phyloP scores from a whole-genome alignment of 805 yeast genomes.

The Kodamaea leandrae region DNA sequence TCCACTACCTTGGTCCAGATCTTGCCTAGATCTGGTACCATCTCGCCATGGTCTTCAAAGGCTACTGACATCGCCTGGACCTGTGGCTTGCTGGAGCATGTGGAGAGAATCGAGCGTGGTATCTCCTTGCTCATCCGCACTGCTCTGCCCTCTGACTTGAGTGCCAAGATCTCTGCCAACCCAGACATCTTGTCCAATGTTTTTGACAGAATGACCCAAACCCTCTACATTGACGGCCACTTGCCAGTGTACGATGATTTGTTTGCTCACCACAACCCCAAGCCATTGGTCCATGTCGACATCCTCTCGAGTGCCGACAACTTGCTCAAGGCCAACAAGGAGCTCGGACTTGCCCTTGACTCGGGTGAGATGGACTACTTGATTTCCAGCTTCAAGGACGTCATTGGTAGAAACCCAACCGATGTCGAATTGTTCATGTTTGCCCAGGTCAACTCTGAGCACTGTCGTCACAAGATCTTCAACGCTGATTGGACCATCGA shows the following conservation, averaged over 20 bases:
- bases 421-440: slow-evolving; percentile 98
- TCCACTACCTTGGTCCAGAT: slow-evolving; percentile 62
- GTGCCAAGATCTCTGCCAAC: slow-evolving; percentile 33
- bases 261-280: slow-evolving; percentile 76
- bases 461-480: slow-evolving; percentile 98
- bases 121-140: slow-evolving; percentile 68
- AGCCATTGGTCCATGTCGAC: slow-evolving; percentile 76
- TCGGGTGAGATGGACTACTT: slow-evolving; percentile 89
- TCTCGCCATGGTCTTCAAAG: slow-evolving; percentile 98
- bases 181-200: slow-evolving; percentile 64
- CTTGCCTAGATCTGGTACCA: slow-evolving; percentile 92
- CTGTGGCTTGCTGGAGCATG: slow-evolving; percentile 70
- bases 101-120: slow-evolving; percentile 92
- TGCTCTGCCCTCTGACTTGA: slow-evolving; percentile 48
- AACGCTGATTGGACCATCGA: slow-evolving; percentile 98
- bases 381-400: slow-evolving; percentile 73
- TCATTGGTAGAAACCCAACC: slow-evolving; percentile 84
- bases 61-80: slow-evolving; percentile 93
- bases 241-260: slow-evolving; percentile 69
- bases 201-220: slow-evolving; percentile 94
- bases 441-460: slow-evolving; percentile 99
- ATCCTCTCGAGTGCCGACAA: slow-evolving; percentile 55
- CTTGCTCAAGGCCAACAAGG: slow-evolving; percentile 71
- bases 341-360: slow-evolving; percentile 92
- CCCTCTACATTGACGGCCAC: slow-evolving; percentile 49